phyloP scores from a whole-genome alignment of 1,284 basidiomycete species.

The Apiotrichum veenhuisii region DNA sequence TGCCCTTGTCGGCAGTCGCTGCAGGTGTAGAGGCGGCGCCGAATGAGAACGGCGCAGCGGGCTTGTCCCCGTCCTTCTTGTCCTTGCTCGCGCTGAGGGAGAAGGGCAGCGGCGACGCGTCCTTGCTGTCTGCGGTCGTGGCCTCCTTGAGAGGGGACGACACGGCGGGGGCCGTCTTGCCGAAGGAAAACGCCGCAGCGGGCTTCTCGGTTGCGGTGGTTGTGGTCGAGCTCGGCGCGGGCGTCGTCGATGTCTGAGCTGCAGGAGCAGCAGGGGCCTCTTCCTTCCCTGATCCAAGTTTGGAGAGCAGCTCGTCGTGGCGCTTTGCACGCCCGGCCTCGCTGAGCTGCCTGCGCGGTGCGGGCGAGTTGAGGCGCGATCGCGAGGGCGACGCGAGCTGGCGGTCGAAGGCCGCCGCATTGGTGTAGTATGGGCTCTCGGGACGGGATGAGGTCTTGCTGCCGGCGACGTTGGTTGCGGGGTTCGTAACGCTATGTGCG shows the following conservation, averaged over 20 bases:
- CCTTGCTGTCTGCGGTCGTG: not conserved
- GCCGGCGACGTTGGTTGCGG: too few species aligned
- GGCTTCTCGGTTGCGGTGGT: not conserved
- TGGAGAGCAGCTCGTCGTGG: slow-evolving; percentile 20
- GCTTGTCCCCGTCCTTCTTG: slow-evolving; percentile 3
- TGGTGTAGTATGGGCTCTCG: slow-evolving; percentile 13
- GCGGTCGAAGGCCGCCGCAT: slow-evolving; percentile 6
- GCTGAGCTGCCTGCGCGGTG: slow-evolving; percentile 10
- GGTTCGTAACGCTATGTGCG: not conserved
- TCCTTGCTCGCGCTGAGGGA: slow-evolving; percentile 1
- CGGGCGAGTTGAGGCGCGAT: slow-evolving; percentile 10
- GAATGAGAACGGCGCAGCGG: slow-evolving; percentile 3
- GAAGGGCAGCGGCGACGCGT: not conserved
- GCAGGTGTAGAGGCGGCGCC: not conserved
- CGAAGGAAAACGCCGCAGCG: slow-evolving; percentile 2
- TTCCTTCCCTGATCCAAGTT: slow-evolving; percentile 3
- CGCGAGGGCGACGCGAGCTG: slow-evolving; percentile 7
- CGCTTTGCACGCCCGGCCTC: slow-evolving; percentile 15
- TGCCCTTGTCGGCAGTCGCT: not conserved
- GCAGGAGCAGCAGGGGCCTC: not conserved
- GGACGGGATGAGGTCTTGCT: not conserved
- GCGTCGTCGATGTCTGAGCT: not conserved
- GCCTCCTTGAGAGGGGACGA: slow-evolving; percentile 2
- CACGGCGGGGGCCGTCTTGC: not conserved
- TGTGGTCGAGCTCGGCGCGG: not conserved